Evolutionary conservation across 164 flowering plant species (phyloP).

Genomic region (Euptelea pleiosperma): DNA sequence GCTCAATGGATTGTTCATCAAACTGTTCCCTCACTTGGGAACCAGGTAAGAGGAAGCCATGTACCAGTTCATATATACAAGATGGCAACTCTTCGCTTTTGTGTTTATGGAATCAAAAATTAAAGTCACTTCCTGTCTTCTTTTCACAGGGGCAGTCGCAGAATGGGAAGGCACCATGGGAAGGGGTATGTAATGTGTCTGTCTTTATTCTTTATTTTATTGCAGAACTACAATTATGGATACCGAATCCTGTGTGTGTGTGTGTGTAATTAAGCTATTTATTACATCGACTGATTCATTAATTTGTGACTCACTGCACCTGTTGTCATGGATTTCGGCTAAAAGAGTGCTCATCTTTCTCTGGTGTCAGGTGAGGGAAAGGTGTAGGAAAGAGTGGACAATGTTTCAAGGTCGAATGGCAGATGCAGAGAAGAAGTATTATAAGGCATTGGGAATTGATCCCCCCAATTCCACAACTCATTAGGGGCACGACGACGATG

Average conservation of each 20-base stretch:
- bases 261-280: too few relatives aligned
- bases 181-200: conserved; percentile 50
- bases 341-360: too few relatives aligned
- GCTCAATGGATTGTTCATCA: conserved; percentile 96
- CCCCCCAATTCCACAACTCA: conserved; percentile 40
- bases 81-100: background rate
- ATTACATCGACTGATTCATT: too few relatives aligned
- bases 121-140: too few relatives aligned
- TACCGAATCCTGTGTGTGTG: too few relatives aligned
- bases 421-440: conserved; percentile 58
- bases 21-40: conserved; percentile 75
- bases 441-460: conserved; percentile 33
- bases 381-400: conserved; percentile 79
- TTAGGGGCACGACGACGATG: background rate
- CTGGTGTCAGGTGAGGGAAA: conserved; percentile 72
- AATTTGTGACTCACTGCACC: too few relatives aligned
- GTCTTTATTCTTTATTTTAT: background rate
- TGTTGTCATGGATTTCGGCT: too few relatives aligned
- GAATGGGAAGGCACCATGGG: conserved; percentile 68
- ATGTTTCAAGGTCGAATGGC: conserved; percentile 62
- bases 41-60: conserved; percentile 51
- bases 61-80: background rate
- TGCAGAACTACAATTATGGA: too few relatives aligned
- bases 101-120: background rate
- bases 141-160: conserved; percentile 54